These are phyloP conservation scores for Hypoxylon sp. DNA, from an alignment of 2,329 filamentous ascomycete genomes.

Conservation along the genomic window DNA sequence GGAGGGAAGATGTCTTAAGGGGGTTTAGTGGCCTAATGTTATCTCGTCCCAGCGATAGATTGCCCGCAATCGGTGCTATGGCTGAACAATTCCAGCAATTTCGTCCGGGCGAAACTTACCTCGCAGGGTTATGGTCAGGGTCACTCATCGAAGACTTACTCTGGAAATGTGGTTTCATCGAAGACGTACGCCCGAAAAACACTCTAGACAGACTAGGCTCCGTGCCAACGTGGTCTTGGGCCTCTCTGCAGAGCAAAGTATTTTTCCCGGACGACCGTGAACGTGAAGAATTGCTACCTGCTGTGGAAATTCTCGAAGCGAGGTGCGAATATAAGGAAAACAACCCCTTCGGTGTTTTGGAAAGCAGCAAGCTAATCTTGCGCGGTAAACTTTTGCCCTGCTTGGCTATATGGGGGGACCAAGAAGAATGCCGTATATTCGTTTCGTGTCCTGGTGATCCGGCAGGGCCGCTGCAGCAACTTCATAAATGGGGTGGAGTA, in stretches of 20 bases:
- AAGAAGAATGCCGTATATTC: no score
- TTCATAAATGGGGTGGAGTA: no score
- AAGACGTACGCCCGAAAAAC: no score
- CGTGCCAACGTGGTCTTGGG: slow-evolving; percentile 26
- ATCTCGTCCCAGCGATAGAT: slow-evolving; percentile 1
- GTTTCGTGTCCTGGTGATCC: no score
- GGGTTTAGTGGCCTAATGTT: not conserved
- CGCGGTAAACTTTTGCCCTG: no score
- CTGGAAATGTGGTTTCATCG: slow-evolving; percentile 11
- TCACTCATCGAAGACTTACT: slow-evolving; percentile 10
- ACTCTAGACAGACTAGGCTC: not conserved
- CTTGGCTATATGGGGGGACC: no score
- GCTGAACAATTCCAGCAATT: slow-evolving; percentile 19
- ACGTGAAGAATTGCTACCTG: no score
- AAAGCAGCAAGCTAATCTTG: no score
- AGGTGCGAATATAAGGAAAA: no score
- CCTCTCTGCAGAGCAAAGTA: slow-evolving; percentile 8
- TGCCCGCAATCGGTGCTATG: slow-evolving; percentile 13
- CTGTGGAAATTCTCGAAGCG: not conserved
- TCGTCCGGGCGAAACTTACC: not conserved
- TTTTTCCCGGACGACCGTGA: no score
- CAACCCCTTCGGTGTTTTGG: no score
- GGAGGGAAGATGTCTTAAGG: not conserved
- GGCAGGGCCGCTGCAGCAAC: no score
- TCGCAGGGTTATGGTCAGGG: slow-evolving; percentile 15